Evolutionary conservation across 768 basidiomycete genomes (phyloP).

Genomic region (Suillus subalutaceus): DNA sequence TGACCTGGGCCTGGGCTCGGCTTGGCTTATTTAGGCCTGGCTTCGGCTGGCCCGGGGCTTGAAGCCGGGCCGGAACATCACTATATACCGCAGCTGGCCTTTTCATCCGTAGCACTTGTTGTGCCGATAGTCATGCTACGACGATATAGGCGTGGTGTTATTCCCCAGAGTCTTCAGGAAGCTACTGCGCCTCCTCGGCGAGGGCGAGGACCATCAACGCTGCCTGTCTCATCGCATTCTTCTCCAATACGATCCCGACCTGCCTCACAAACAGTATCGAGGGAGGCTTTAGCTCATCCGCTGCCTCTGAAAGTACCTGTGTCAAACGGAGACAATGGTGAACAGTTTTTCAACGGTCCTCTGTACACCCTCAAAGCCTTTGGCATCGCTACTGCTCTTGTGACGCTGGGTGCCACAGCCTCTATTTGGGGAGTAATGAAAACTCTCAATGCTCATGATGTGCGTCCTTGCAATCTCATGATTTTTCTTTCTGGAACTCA

Average conservation of each 20-base stretch:
- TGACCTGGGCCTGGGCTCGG: too few species aligned
- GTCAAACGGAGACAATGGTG: conserved; percentile 7
- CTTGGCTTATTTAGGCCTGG: too few species aligned
- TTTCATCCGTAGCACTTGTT: conserved; percentile 19
- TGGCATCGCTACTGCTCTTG: conserved; percentile 63
- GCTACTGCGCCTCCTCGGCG: conserved; percentile 14
- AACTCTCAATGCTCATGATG: conserved; percentile 57
- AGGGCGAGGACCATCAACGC: background rate
- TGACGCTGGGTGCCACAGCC: conserved; percentile 47
- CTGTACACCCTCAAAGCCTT: conserved; percentile 66
- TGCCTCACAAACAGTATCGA: background rate
- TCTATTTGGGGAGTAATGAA: conserved; percentile 53
- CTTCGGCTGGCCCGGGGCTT: too few species aligned
- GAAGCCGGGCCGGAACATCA: too few species aligned
- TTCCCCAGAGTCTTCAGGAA: background rate
- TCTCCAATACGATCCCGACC: background rate
- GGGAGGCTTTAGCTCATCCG: background rate
- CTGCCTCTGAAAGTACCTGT: background rate
- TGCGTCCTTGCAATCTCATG: conserved; percentile 35
- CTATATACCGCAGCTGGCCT: conserved; percentile 14
- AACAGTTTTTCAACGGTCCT: conserved; percentile 49
- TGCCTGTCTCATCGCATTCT: background rate
- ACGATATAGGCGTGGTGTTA: conserved; percentile 13
- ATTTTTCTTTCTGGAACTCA: conserved; percentile 1
- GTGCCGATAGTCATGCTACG: conserved; percentile 17